These are phyloP conservation scores for Exophiala viscosa DNA, from an alignment of 2,329 filamentous ascomycete species.

Conservation along the genomic window DNA sequence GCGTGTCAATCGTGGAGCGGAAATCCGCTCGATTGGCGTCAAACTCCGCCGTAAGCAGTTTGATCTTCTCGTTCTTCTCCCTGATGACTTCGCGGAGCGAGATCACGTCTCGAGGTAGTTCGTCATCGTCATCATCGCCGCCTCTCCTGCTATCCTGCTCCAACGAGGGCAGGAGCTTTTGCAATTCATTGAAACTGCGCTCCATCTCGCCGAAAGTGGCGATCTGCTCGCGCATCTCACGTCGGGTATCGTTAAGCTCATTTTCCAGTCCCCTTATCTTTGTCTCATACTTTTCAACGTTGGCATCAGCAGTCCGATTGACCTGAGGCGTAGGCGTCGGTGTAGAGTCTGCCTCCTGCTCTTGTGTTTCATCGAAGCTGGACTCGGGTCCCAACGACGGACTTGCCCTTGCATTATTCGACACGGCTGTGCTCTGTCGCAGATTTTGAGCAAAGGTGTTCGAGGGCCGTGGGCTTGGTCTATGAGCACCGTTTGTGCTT, in stretches of 20 bases:
- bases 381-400: constrained; percentile 31
- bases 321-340: constrained; percentile 42
- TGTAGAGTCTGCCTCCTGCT: constrained; percentile 34
- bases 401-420: constrained; percentile 12
- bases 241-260: constrained; percentile 66
- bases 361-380: constrained; percentile 50
- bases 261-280: constrained; percentile 67
- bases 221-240: constrained; percentile 88
- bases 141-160: constrained; percentile 40
- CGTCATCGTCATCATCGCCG: constrained; percentile 40
- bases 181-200: constrained; percentile 74
- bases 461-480: constrained; percentile 56
- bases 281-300: constrained; percentile 27
- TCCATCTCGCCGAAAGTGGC: constrained; percentile 85
- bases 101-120: constrained; percentile 57
- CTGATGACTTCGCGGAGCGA: constrained; percentile 78
- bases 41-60: constrained; percentile 87
- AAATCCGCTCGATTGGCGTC: constrained; percentile 94
- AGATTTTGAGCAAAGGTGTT: constrained; percentile 36
- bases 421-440: constrained; percentile 24
- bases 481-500: constrained; percentile 56
- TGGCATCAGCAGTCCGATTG: constrained; percentile 25
- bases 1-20: constrained; percentile 89
- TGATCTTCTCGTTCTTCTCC: constrained; percentile 97
- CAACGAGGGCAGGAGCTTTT: constrained; percentile 60